A percentile compares a stretch with the other conserved stretches of the same genome.
phyloP scores from a whole-genome alignment of 1,284 basidiomycete genomes.

The Ceratobasidium sp. region DNA sequence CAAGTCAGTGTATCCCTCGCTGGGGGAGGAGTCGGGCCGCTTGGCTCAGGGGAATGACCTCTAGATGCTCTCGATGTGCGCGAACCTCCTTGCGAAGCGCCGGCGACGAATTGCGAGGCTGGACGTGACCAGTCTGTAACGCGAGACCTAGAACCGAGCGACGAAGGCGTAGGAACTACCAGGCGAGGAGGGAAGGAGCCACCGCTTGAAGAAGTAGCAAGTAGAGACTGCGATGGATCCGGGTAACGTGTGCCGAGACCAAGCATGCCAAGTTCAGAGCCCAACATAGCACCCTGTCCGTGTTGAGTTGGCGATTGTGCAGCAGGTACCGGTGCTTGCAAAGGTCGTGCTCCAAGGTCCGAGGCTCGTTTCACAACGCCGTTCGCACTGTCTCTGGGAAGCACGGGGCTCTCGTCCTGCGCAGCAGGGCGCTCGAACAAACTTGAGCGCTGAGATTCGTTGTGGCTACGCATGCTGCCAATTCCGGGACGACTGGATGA shows the following conservation, averaged over 20 bases:
- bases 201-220: conserved; percentile 31
- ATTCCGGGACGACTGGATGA: conserved; percentile 32
- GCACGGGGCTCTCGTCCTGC: conserved; percentile 30
- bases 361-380: conserved; percentile 27
- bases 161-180: conserved; percentile 22
- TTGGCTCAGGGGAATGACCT: conserved; percentile 28
- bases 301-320: not conserved
- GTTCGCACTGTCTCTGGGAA: conserved; percentile 18
- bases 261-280: conserved; percentile 24
- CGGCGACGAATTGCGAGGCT: not conserved
- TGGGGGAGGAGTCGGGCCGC: conserved; percentile 17
- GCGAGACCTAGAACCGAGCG: conserved; percentile 13
- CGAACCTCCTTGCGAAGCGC: conserved; percentile 18
- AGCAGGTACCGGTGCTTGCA: conserved; percentile 22
- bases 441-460: conserved; percentile 26
- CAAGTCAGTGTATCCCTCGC: conserved; percentile 24
- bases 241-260: conserved; percentile 30
- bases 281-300: conserved; percentile 12
- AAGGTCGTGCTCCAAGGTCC: conserved; percentile 5
- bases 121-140: not conserved
- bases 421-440: conserved; percentile 30
- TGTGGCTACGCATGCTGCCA: conserved; percentile 18
- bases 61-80: conserved; percentile 13
- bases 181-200: conserved; percentile 30
- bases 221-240: conserved; percentile 26